Evolutionary conservation across 1,139 yeast genomes (phyloP), one percentile per base, ranked within the genome.

Genomic region (Geotrichum bryndzae): DNA sequence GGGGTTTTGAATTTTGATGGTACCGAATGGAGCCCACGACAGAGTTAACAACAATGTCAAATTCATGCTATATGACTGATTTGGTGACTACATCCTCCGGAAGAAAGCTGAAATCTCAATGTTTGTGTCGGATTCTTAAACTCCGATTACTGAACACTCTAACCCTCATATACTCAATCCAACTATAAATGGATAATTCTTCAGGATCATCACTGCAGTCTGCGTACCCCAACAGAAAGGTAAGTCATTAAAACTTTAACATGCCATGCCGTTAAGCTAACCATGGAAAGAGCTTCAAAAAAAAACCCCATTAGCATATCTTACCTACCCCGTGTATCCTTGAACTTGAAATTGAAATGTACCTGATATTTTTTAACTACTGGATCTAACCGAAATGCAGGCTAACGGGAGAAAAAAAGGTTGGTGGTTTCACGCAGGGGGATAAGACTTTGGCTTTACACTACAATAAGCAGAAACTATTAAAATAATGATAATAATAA

Each of bases 111-210:
- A 27, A 68, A 64, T 10, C 51, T 54, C n/a, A 29, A 25, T 69
- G 66, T 53, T 1, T 61, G 65, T 7, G 61, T 54, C 7, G 79
- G 71, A 2, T 82, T 74, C 64, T 77, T 79, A 73, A 83, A 83
- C 3, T 83, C 85, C 1, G 85, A 80, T 18, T 18, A 18, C 18
- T 18, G 18, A 18, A 18, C 18, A 18, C 18, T 18, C 18, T 18
- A 18, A 18, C 8, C 41, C 13, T 15, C 41, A 35, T 15, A 13
- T 4, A 35, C 41, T 35, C 5, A 35, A 35, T 13, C 41, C n/a
- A 15, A 6, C 5, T 35, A n/a, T 35, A 2, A 15, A 35, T n/a
- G 15, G n/a, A 35, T 13, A 11, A 2, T 15, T 11, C 5, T 11
- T n/a, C 15, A 35, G 3, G 8, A 11, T 35, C n/a, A 35, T n/a